phyloP scores from a whole-genome alignment of 2,329 filamentous ascomycete species.

The Exophiala calicioides region DNA sequence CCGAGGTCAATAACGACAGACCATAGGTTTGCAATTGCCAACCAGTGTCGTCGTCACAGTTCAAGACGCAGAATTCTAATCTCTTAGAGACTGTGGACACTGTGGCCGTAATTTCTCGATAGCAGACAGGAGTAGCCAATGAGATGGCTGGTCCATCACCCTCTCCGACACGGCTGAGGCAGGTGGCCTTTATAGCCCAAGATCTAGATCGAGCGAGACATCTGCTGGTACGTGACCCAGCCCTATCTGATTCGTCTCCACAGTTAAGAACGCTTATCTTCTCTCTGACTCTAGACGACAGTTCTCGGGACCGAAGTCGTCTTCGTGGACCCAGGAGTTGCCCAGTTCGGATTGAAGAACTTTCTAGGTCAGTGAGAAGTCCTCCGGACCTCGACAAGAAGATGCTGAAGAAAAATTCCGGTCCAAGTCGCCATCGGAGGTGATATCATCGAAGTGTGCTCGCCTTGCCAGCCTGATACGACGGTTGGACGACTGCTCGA shows the following conservation, averaged over 20 bases:
- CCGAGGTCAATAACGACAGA: too few species aligned
- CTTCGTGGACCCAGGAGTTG: conserved; percentile 42
- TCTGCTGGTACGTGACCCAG: conserved; percentile 26
- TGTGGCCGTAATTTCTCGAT: too few species aligned
- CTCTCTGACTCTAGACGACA: conserved; percentile 24
- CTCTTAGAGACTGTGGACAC: too few species aligned
- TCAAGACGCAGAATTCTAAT: too few species aligned
- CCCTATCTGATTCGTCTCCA: neutral
- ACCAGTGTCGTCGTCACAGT: too few species aligned
- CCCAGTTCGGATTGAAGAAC: conserved; percentile 44
- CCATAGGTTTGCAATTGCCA: too few species aligned
- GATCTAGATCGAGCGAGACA: conserved; percentile 30
- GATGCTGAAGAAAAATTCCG: neutral
- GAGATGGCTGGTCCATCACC: neutral
- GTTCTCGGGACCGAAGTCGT: conserved; percentile 44
- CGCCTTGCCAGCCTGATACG: conserved; percentile 41
- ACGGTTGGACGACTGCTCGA: conserved; percentile 45
- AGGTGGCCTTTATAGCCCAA: conserved; percentile 32
- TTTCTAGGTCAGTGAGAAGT: conserved; percentile 38
- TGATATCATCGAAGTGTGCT: conserved; percentile 45
- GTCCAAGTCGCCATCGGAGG: conserved; percentile 44
- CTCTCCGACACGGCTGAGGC: conserved; percentile 30
- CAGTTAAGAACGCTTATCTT: neutral
- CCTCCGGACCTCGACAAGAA: neutral
- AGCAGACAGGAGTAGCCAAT: too few species aligned